phyloP scores from a whole-genome alignment of 2,329 filamentous ascomycete genomes.

The Rutstroemia sydowiana region DNA sequence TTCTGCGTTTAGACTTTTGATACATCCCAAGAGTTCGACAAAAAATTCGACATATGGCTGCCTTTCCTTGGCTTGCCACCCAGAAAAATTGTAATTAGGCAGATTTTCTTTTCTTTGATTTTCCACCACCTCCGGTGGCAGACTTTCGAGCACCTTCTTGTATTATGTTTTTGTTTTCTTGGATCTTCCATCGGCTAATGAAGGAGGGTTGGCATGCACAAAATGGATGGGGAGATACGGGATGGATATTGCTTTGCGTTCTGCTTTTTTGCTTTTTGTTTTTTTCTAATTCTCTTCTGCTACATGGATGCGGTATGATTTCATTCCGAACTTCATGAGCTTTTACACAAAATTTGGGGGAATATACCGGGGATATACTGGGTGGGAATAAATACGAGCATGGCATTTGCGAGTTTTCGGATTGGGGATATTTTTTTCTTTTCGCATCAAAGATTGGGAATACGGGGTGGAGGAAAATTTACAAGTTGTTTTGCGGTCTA shows the following conservation, averaged over 20 bases:
- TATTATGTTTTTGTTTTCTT: conserved; percentile 24
- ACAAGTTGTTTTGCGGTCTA: background rate
- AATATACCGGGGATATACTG: too few species aligned
- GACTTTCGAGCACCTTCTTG: conserved; percentile 29
- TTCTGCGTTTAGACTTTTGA: conserved; percentile 25
- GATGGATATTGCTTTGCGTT: conserved; percentile 11
- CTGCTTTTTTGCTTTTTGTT: conserved; percentile 16
- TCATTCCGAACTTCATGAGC: background rate
- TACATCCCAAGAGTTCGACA: conserved; percentile 17
- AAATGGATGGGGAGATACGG: conserved; percentile 23
- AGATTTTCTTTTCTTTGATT: conserved; percentile 27
- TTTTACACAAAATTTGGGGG: background rate
- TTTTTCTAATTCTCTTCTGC: conserved; percentile 4
- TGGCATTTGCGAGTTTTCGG: background rate
- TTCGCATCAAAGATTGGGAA: conserved; percentile 4
- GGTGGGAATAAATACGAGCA: background rate
- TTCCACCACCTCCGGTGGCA: background rate
- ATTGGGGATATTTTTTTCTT: conserved; percentile 1
- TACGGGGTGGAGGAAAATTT: background rate
- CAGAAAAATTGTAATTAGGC: conserved; percentile 32
- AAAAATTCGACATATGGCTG: conserved; percentile 20
- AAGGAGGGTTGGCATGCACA: conserved; percentile 24
- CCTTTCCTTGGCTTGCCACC: conserved; percentile 24
- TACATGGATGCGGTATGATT: conserved; percentile 1
- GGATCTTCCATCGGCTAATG: conserved; percentile 20